A percentile compares a stretch with the other conserved stretches of the same genome.
phyloP scores from a whole-genome alignment of 2,329 filamentous ascomycete genomes.

The Phialocephala sp. region DNA sequence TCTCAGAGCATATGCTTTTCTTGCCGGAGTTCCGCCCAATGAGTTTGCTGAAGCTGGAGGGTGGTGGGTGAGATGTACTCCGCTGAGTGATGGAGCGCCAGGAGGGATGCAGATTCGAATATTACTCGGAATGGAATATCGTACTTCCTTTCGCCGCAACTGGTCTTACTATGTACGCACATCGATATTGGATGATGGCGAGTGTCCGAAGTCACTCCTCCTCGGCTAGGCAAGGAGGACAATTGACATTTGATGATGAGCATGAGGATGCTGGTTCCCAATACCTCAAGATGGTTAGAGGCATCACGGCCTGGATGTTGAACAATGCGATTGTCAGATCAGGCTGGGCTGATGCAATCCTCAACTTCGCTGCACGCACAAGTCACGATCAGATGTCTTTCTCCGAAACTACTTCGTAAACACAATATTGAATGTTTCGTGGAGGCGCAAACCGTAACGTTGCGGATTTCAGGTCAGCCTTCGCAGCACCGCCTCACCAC shows the following conservation, averaged over 20 bases:
- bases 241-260: not conserved
- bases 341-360: conserved; percentile 5
- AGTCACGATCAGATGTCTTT: conserved; percentile 15
- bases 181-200: conserved; percentile 5
- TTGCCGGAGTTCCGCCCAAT: not conserved
- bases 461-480: conserved; percentile 14
- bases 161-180: conserved; percentile 5
- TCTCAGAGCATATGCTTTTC: conserved; percentile 4
- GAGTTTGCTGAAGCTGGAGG: not conserved
- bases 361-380: not conserved
- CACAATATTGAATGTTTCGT: not conserved
- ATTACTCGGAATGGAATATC: conserved; percentile 6
- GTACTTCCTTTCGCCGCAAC: conserved; percentile 3
- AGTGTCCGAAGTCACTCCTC: not conserved
- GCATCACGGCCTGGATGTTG: not conserved
- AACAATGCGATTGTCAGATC: not conserved
- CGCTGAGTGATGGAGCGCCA: not conserved
- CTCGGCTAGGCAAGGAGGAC: not conserved
- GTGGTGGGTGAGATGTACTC: conserved; percentile 2
- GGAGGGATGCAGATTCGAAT: conserved; percentile 4
- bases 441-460: conserved; percentile 19
- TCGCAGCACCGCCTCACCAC: conserved; percentile 20
- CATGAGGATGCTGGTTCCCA: not conserved
- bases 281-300: not conserved
- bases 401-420: conserved; percentile 8